phyloP scores from a whole-genome alignment of 2,329 filamentous ascomycete genomes.

The Clonostachys sp. region DNA sequence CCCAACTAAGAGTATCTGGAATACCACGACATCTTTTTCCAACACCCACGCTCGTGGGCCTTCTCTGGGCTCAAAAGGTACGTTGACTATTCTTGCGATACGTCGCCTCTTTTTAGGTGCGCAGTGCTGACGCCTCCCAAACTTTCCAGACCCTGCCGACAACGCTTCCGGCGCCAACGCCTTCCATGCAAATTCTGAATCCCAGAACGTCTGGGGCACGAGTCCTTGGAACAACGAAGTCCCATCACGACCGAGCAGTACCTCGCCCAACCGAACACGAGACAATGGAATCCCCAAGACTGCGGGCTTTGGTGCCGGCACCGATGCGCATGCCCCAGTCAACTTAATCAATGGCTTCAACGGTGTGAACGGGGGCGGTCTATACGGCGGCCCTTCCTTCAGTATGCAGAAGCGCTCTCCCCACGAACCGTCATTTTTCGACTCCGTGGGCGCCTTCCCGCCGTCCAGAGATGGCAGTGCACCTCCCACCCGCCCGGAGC shows the following conservation, averaged over 20 bases:
- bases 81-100: background rate
- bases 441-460: slow-evolving; percentile 16
- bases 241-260: slow-evolving; percentile 36
- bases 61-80: slow-evolving; percentile 1
- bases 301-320: slow-evolving; percentile 2
- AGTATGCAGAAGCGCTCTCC: slow-evolving; percentile 20
- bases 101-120: background rate
- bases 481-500: slow-evolving; percentile 50
- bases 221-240: slow-evolving; percentile 54
- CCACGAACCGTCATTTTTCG: slow-evolving; percentile 35
- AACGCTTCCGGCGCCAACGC: slow-evolving; percentile 46
- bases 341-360: slow-evolving; percentile 12
- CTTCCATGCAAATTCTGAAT: slow-evolving; percentile 64
- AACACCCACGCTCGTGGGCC: background rate
- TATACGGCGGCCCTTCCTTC: slow-evolving; percentile 9
- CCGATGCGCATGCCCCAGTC: slow-evolving; percentile 19
- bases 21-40: background rate
- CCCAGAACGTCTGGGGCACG: slow-evolving; percentile 41
- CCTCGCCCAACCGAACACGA: slow-evolving; percentile 54
- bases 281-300: slow-evolving; percentile 18
- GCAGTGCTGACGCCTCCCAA: background rate
- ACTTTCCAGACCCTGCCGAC: background rate
- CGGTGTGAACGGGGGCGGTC: background rate
- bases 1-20: slow-evolving; percentile 2
- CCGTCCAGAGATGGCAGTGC: slow-evolving; percentile 49